Conservation (phyloP, 2,329 filamentous ascomycete species). For the Calonectria hawksworthii region DNA sequence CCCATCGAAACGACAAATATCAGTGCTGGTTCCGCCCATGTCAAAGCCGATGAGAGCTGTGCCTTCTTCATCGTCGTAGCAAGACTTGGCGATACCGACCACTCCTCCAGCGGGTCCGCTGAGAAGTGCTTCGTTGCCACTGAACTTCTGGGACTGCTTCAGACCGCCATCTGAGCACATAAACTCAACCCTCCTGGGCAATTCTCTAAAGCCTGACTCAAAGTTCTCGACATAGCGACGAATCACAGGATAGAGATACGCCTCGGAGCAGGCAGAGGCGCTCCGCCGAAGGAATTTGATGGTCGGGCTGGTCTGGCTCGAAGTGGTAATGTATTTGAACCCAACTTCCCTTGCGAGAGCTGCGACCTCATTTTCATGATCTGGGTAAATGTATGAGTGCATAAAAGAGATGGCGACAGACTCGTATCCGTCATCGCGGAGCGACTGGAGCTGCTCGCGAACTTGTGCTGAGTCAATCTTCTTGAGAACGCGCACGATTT, state of each 20-base stretch:
- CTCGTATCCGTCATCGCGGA: constrained; percentile 76
- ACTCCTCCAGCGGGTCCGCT: constrained; percentile 80
- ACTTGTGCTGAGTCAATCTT: constrained; percentile 65
- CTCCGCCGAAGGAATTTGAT: constrained; percentile 78
- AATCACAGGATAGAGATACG: constrained; percentile 80
- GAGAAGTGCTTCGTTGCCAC: constrained; percentile 75
- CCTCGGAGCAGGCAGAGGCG: constrained; percentile 78
- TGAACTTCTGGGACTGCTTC: constrained; percentile 69
- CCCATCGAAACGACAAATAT: constrained; percentile 78
- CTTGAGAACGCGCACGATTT: constrained; percentile 74
- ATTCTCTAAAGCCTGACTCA: constrained; percentile 73
- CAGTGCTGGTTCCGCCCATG: constrained; percentile 77
- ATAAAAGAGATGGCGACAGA: constrained; percentile 89
- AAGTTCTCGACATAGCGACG: constrained; percentile 78
- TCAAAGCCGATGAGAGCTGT: constrained; percentile 68
- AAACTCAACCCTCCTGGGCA: constrained; percentile 72
- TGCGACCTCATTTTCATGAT: constrained; percentile 83
- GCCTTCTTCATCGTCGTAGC: constrained; percentile 74
- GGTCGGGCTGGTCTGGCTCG: constrained; percentile 76
- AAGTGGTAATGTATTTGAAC: constrained; percentile 77
- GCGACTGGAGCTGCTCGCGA: constrained; percentile 67
- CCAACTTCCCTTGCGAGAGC: constrained; percentile 81
- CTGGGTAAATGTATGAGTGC: constrained; percentile 89
- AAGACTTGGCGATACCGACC: constrained; percentile 78
- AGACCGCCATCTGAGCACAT: constrained; percentile 71